Evolutionary conservation across 1,284 basidiomycete species (phyloP).

Genomic region (Cystobasidium sp.): DNA sequence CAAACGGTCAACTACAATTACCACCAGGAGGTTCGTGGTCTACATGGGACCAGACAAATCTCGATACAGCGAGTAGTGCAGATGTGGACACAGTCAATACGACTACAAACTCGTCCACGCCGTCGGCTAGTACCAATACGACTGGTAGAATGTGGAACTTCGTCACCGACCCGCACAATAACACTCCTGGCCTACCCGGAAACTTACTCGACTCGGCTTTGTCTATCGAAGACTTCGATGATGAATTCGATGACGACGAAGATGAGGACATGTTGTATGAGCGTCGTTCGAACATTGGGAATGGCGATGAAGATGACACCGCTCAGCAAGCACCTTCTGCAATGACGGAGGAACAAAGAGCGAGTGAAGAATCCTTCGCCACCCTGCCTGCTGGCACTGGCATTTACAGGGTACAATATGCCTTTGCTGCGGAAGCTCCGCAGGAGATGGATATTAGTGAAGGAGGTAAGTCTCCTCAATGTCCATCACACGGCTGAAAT

Average conservation of each 20-base stretch:
- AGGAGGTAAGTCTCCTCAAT: conserved; percentile 13
- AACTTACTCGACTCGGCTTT: conserved; percentile 29
- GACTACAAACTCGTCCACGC: not conserved
- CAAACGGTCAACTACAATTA: not conserved
- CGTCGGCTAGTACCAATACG: conserved; percentile 8
- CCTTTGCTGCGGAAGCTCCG: conserved; percentile 37
- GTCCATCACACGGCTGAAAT: not conserved
- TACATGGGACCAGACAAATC: conserved; percentile 33
- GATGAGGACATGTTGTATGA: conserved; percentile 11
- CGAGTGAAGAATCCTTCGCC: conserved; percentile 6
- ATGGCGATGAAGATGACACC: not conserved
- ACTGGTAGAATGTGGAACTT: conserved; percentile 23
- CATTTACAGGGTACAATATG: conserved; percentile 37
- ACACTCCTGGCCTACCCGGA: not conserved
- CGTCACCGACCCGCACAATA: not conserved
- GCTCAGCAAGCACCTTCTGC: not conserved
- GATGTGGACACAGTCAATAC: not conserved
- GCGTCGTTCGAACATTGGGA: not conserved
- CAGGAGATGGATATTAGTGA: conserved; percentile 37
- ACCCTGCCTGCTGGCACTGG: conserved; percentile 26
- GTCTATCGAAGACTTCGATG: conserved; percentile 39
- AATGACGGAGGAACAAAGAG: conserved; percentile 12
- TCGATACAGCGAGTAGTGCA: not conserved
- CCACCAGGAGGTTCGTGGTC: conserved; percentile 29
- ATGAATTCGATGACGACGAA: conserved; percentile 42